Evolutionary conservation across 1,284 basidiomycete species (phyloP).

Genomic region (Vanrija sp.): DNA sequence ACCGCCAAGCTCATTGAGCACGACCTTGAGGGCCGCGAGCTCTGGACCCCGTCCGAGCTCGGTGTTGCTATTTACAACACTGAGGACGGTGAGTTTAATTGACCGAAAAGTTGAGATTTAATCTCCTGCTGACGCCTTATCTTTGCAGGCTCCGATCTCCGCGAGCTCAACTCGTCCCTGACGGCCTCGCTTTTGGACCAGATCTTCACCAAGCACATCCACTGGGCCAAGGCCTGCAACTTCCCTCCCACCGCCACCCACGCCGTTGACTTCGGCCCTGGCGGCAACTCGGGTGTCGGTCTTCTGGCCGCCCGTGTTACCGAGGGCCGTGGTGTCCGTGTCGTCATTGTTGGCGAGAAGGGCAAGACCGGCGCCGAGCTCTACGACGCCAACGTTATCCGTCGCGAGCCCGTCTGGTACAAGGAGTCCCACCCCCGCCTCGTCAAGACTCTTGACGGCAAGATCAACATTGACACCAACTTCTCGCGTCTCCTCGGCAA

Average conservation of each 20-base stretch:
- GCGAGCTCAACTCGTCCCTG: conserved; percentile 61
- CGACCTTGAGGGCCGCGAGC: conserved; percentile 73
- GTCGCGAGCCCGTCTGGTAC: conserved; percentile 83
- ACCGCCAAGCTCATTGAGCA: conserved; percentile 68
- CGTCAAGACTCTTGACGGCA: conserved; percentile 87
- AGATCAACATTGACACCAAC: conserved; percentile 86
- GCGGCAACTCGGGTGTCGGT: conserved; percentile 89
- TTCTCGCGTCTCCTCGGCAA: conserved; percentile 94
- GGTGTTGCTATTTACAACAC: conserved; percentile 87
- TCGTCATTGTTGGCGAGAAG: conserved; percentile 80
- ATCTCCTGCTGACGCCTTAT: conserved; percentile 17
- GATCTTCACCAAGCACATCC: conserved; percentile 86
- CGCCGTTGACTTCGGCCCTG: conserved; percentile 93
- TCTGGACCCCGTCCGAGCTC: conserved; percentile 74
- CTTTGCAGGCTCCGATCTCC: conserved; percentile 71
- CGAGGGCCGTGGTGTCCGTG: conserved; percentile 86
- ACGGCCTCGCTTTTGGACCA: conserved; percentile 83
- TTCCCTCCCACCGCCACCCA: conserved; percentile 90
- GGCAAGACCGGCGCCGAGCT: conserved; percentile 81
- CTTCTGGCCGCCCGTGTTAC: conserved; percentile 83
- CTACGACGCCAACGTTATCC: conserved; percentile 65
- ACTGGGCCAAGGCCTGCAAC: conserved; percentile 85
- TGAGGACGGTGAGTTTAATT: conserved; percentile 65
- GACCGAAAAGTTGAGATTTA: conserved; percentile 18
- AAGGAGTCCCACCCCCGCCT: conserved; percentile 80